Evolutionary conservation across 2,329 filamentous ascomycete genomes (phyloP), one percentile per base, ranked within the genome.

Genomic region (Fusarium pininemorale): DNA sequence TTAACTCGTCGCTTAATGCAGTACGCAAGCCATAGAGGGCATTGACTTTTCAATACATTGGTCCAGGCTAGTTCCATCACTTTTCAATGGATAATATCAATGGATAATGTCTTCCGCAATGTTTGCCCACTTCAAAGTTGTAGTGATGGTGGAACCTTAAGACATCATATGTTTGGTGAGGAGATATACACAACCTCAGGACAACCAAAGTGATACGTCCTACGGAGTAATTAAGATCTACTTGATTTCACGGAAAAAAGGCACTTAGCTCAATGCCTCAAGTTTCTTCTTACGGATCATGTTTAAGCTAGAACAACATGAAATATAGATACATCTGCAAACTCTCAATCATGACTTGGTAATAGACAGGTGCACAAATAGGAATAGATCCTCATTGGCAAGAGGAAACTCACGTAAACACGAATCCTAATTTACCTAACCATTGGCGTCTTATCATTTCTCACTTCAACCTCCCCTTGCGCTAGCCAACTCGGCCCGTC

Each of bases 401-500:
- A 37, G n/a, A 58, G 38, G 30, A 47, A 24, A 48, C 20, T 65
- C 54, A 66, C 44, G 47, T 66, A 70, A 64, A 53, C 35, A 69
- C 58, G 69, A 58, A 64, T 30, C 51, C 41, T 69, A 37, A 54
- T 53, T 69, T 45, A 63, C 63, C 53, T 55, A 62, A 63, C 44
- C 24, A 44, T 39, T 51, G 39, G 47, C 24, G 26, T 50, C 55
- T 62, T 63, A 72, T 67, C 58, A 53, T 39, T 59, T 59, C 45
- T 65, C 55, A 30, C 41, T 24, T 65, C 39, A 44, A 57, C 58
- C 47, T 28, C 48, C 61, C 70, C 68, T 55, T 74, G 30, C 67
- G 44, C 62, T 65, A 69, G 59, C 35, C 44, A 44, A 45, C 70
- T 74, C 72, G 72, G 72, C 68, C 72, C 72, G 71, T 60, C 62